Conservation (phyloP, 2,329 filamentous ascomycete genomes). For the Lachnellula occidentalis region DNA sequence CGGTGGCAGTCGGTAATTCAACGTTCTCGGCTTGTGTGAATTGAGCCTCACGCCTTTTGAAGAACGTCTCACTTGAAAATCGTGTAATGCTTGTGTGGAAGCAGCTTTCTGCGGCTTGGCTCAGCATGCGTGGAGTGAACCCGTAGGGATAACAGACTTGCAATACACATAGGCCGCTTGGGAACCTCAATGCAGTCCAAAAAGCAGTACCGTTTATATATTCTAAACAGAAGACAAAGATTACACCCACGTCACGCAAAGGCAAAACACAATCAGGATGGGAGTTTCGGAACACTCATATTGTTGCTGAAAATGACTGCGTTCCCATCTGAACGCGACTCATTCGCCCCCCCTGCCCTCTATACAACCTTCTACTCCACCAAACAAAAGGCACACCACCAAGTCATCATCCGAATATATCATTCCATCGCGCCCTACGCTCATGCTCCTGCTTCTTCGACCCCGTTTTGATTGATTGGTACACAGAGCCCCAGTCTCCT, state of each 20-base stretch:
- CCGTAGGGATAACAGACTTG: too few relatives aligned
- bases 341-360: constrained; percentile 11
- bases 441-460: not conserved
- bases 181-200: not conserved
- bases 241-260: not conserved
- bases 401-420: constrained; percentile 6
- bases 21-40: too few relatives aligned
- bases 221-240: not conserved
- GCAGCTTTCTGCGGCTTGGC: too few relatives aligned
- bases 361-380: constrained; percentile 16
- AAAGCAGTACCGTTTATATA: not conserved
- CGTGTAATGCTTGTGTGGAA: too few relatives aligned
- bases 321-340: constrained; percentile 5
- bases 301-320: constrained; percentile 25
- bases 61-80: too few relatives aligned
- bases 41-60: too few relatives aligned
- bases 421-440: constrained; percentile 6
- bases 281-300: constrained; percentile 23
- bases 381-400: not conserved
- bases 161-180: not conserved
- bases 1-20: too few relatives aligned
- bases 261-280: not conserved
- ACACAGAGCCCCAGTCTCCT: constrained; percentile 15
- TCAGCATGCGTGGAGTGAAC: too few relatives aligned
- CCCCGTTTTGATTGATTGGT: constrained; percentile 19